These are phyloP conservation scores for Cryptococcus hybrid DNA, from an alignment of 1,284 basidiomycete genomes.

Conservation along the genomic window DNA sequence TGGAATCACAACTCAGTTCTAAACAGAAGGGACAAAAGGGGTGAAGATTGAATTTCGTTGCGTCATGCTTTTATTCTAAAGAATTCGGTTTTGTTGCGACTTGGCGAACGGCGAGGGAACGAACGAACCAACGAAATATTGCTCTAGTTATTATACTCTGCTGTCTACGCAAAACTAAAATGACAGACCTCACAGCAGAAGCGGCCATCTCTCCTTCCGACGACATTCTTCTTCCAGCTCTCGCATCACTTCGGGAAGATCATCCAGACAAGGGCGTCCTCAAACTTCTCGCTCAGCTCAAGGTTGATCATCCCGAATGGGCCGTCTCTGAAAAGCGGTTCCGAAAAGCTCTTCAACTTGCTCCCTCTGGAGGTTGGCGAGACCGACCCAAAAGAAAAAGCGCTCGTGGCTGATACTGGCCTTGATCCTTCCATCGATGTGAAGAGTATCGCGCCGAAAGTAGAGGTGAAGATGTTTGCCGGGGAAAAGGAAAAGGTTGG, in stretches of 20 bases:
- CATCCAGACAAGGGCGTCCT: constrained; percentile 65
- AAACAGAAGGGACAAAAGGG: too few species aligned
- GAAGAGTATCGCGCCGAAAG: constrained; percentile 61
- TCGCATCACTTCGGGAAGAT: constrained; percentile 53
- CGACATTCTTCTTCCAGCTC: constrained; percentile 53
- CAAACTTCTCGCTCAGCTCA: constrained; percentile 66
- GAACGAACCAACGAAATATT: too few species aligned
- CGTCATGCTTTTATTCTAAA: too few species aligned
- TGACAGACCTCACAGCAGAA: background rate
- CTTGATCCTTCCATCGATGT: constrained; percentile 66
- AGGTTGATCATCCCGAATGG: constrained; percentile 64
- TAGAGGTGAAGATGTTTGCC: constrained; percentile 67
- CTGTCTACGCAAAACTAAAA: too few species aligned
- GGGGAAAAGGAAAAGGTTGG: constrained; percentile 81
- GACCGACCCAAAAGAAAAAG: too few species aligned
- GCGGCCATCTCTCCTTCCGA: constrained; percentile 40
- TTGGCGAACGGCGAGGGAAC: too few species aligned
- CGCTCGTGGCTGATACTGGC: constrained; percentile 60
- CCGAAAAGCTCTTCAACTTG: constrained; percentile 61
- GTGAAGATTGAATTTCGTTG: too few species aligned
- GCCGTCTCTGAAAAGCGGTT: constrained; percentile 76
- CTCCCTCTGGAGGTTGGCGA: too few species aligned
- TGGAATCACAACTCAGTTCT: constrained; percentile 6
- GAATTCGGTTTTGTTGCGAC: too few species aligned
- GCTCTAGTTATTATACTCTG: too few species aligned